Evolutionary conservation across 768 basidiomycete species (phyloP), one percentile per base, ranked within the genome.

Genomic region (Naganishia onofrii): DNA sequence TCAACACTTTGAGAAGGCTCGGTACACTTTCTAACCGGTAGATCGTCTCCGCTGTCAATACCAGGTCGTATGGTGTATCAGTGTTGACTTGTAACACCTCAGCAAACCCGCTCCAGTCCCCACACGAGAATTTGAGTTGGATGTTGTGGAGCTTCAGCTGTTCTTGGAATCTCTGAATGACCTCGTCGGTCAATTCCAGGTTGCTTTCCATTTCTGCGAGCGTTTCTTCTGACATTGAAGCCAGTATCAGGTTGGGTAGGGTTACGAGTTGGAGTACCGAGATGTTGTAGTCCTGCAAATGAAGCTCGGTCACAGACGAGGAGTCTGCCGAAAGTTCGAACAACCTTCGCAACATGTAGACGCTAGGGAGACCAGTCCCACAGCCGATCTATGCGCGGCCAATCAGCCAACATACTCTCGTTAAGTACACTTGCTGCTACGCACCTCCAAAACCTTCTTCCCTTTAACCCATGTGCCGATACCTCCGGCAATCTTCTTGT

Each of bases 31-130:
- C 85, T 13, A 84, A 81, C 31, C 87, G 84, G 77, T 99, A 98
- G 26, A 98, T 92, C 48, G 95, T 98, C 82, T 99, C 95, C 29
- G 91, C 91, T 0, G 93, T 92, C 60, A 98, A 82, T 1, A 96
- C 83, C 52, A 93, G 72, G 74, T 93, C 86, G 80, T 90, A 92
- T 2, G 32, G 46, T 56, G 73, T 36, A 31, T 71, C 69, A 34
- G 77, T 9, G 82, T 82, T 36, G 15, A 2, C 23, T 34, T 56
- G 29, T n/a, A 76, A 63, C 8, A 56, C 56, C 0, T 69, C 52
- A 0, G 71, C 74, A 36, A 83, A 72, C 1, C 77, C 78, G 5
- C 56, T 53, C 95, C 95, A 99, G 19, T 90, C 86, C 1, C 95
- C 94, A 26, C 87, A 85, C 76, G 89, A 92, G 81, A 97, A 90